Evolutionary conservation across 768 basidiomycete species (phyloP), one percentile per base, ranked within the genome.

Genomic region (Calocera cornea): DNA sequence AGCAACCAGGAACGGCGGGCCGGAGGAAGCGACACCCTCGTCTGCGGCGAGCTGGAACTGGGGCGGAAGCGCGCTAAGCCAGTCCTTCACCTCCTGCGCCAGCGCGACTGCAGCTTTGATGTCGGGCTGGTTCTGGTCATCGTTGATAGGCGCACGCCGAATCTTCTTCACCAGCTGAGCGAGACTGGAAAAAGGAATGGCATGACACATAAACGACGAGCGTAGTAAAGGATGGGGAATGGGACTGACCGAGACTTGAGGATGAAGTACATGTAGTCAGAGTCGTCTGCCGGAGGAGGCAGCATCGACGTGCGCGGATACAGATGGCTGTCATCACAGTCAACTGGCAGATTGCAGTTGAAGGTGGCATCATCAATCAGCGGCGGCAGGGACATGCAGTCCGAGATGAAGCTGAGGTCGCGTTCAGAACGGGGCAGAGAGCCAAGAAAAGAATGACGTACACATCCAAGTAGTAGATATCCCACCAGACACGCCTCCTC

Each of bases 401-500:
- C 89, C 3, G 89, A 84, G 22, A 86, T 79, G 73, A 88, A 87
- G 69, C 89, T 91, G 72, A 34, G 65, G 36, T 40, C 36, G 0
- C 10, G 12, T 34, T 47, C 34, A 66, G 44, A 22, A 65, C 2
- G 24, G 7, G 22, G 11, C 34, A 24, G 65, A 66, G 27, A 47
- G 36, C 34, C 24, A 0, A 1, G 64, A 50, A 64, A 31, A 17
- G 66, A 41, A 64, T n/a, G 7, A 82, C 87, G 71, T 74, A 90
- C 90, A 87, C 73, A 74, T 92, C 90, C 74, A 86, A 90, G 75
- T 83, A 89, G 73, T 85, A 82, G 12, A 90, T 80, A 65, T 89
- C 87, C 90, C 90, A 92, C 88, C 90, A 90, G 5, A 89, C 75
- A 69, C 85, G 76, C 67, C 83, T 75, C 66, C 85, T 76, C 64